phyloP scores from a whole-genome alignment of 2,329 filamentous ascomycete species.

The Hypoxylon rubiginosum region DNA sequence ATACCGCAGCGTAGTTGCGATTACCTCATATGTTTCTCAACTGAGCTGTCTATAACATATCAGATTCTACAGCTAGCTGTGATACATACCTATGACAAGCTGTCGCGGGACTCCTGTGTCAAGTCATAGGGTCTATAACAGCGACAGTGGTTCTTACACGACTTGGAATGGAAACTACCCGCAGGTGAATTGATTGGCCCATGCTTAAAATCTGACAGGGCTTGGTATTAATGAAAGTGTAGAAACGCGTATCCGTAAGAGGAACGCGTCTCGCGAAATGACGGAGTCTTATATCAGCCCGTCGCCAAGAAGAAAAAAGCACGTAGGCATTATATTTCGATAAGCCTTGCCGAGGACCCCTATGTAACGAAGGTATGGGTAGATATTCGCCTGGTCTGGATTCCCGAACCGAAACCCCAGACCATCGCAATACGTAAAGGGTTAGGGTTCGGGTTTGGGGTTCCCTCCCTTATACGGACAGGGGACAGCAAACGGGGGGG shows the following conservation, averaged over 20 bases:
- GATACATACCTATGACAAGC: constrained; percentile 29
- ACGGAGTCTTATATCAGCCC: constrained; percentile 5
- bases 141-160: constrained; percentile 6
- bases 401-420: neutral
- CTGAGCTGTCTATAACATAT: constrained; percentile 7
- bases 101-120: constrained; percentile 17
- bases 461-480: neutral
- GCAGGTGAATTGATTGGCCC: constrained; percentile 24
- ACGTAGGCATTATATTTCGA: constrained; percentile 25
- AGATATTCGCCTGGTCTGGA: neutral
- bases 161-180: constrained; percentile 15
- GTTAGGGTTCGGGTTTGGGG: neutral
- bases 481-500: constrained; percentile 3
- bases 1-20: no score
- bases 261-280: constrained; percentile 17
- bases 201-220: neutral
- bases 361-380: neutral
- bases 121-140: constrained; percentile 14
- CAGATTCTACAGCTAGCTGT: constrained; percentile 12
- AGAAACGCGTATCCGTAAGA: constrained; percentile 26
- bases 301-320: constrained; percentile 20
- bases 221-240: constrained; percentile 1
- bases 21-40: neutral
- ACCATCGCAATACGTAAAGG: neutral
- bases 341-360: constrained; percentile 37